These are phyloP conservation scores for Chenopodium suecicum DNA, from an alignment of 148 eudicot genomes.

Conservation along the genomic window DNA sequence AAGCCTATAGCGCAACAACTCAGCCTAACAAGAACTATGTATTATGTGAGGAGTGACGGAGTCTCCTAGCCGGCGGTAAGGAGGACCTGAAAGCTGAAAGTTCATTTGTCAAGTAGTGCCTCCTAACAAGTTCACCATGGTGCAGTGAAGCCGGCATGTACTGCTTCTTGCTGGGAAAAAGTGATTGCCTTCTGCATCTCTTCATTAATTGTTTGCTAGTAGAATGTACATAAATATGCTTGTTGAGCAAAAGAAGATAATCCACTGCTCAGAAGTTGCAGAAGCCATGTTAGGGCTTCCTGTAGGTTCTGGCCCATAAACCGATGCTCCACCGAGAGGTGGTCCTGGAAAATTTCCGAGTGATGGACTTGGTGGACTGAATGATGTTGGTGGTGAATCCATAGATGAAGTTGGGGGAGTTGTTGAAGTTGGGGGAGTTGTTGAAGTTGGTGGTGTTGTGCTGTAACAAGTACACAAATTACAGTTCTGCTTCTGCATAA, in stretches of 20 bases:
- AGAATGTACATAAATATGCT: slow-evolving; percentile 40
- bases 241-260: slow-evolving; percentile 41
- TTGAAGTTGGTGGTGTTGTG: slow-evolving; percentile 37
- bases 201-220: slow-evolving; percentile 41
- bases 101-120: slow-evolving; percentile 27
- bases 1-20: slow-evolving; percentile 20
- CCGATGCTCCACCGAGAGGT: slow-evolving; percentile 41
- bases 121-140: slow-evolving; percentile 27
- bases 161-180: slow-evolving; percentile 32
- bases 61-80: slow-evolving; percentile 25
- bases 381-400: slow-evolving; percentile 47
- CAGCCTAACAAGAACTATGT: slow-evolving; percentile 30
- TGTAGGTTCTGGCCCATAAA: slow-evolving; percentile 59
- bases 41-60: slow-evolving; percentile 30
- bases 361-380: slow-evolving; percentile 35
- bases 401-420: slow-evolving; percentile 44
- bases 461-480: slow-evolving; percentile 26
- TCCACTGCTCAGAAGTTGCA: slow-evolving; percentile 29
- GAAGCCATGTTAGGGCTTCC: slow-evolving; percentile 65
- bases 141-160: slow-evolving; percentile 26
- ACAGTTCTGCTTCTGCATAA: slow-evolving; percentile 3
- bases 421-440: slow-evolving; percentile 41
- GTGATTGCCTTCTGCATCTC: slow-evolving; percentile 22
- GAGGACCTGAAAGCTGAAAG: slow-evolving; percentile 23
- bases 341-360: slow-evolving; percentile 25